Evolutionary conservation across 495 filamentous ascomycete genomes (phyloP).

Genomic region (Filosporella fistucella): DNA sequence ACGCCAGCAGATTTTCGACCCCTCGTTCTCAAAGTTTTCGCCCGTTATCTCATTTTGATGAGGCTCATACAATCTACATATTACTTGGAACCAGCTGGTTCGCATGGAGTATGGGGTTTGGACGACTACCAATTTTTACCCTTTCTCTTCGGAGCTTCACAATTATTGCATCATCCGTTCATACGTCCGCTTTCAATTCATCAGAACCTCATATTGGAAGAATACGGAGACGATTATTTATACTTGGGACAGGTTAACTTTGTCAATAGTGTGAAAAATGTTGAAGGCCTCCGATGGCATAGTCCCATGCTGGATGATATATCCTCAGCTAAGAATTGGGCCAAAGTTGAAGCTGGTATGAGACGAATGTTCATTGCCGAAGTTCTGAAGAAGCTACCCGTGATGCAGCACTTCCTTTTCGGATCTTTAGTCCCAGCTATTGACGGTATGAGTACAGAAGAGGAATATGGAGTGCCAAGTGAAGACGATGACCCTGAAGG

Average conservation of each 20-base stretch:
- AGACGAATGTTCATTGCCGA: slow-evolving; percentile 92
- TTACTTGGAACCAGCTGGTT: slow-evolving; percentile 92
- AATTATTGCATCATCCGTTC: slow-evolving; percentile 81
- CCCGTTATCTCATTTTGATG: slow-evolving; percentile 75
- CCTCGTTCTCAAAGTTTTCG: slow-evolving; percentile 73
- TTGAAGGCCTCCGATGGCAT: slow-evolving; percentile 93
- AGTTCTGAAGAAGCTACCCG: slow-evolving; percentile 88
- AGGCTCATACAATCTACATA: slow-evolving; percentile 81
- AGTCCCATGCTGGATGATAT: slow-evolving; percentile 99
- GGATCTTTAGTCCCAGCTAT: slow-evolving; percentile 74
- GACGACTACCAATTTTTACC: slow-evolving; percentile 98
- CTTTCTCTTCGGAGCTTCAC: slow-evolving; percentile 88
- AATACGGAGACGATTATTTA: slow-evolving; percentile 74
- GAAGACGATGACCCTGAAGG: slow-evolving; percentile 46
- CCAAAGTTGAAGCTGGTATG: slow-evolving; percentile 92
- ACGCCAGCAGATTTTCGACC: slow-evolving; percentile 58
- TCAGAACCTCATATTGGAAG: slow-evolving; percentile 77
- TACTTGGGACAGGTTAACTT: slow-evolving; percentile 91
- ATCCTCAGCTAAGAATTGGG: slow-evolving; percentile 84
- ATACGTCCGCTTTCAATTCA: slow-evolving; percentile 87
- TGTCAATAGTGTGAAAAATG: slow-evolving; percentile 94
- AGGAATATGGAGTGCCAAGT: slow-evolving; percentile 35
- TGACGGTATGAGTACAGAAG: slow-evolving; percentile 71
- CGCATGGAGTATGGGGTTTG: slow-evolving; percentile 94
- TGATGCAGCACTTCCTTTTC: slow-evolving; percentile 98